phyloP scores from a whole-genome alignment of 2,329 filamentous ascomycete genomes.

The Venturia asperata region DNA sequence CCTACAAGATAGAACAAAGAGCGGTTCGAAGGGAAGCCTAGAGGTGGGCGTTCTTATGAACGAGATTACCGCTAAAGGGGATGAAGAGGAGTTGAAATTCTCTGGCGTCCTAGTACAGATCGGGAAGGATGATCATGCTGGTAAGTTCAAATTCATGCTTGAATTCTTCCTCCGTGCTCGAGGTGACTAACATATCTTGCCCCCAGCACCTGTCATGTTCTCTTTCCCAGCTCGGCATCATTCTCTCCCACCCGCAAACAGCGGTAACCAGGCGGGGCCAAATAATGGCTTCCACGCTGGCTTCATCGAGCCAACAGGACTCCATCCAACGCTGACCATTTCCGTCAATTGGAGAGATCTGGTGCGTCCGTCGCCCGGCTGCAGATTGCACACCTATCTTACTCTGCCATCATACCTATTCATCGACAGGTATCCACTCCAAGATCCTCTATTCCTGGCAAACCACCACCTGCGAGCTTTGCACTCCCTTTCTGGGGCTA shows the following conservation, averaged over 20 bases:
- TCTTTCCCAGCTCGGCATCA: conserved; percentile 77
- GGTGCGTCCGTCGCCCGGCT: conserved; percentile 41
- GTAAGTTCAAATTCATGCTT: conserved; percentile 32
- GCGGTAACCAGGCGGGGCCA: background rate
- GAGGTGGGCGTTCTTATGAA: conserved; percentile 74
- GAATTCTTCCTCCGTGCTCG: background rate
- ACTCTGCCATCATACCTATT: conserved; percentile 78
- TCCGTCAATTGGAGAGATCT: conserved; percentile 42
- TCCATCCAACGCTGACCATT: conserved; percentile 75
- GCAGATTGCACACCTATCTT: conserved; percentile 70
- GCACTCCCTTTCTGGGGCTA: conserved; percentile 63
- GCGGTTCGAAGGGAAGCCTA: conserved; percentile 46
- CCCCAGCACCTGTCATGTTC: conserved; percentile 65
- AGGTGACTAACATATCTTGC: conserved; percentile 18
- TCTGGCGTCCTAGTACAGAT: conserved; percentile 73
- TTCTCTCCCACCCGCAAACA: conserved; percentile 35
- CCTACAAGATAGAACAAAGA: conserved; percentile 22
- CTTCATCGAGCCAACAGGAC: conserved; percentile 66
- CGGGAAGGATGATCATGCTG: conserved; percentile 63
- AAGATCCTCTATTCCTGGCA: conserved; percentile 65
- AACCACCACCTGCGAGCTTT: conserved; percentile 71
- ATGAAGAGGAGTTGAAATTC: conserved; percentile 68
- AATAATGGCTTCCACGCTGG: conserved; percentile 49
- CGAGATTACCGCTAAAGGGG: conserved; percentile 48
- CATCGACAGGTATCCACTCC: conserved; percentile 79